Conservation (phyloP, 148 eudicot species). For the Chenopodium berlandieri region DNA sequence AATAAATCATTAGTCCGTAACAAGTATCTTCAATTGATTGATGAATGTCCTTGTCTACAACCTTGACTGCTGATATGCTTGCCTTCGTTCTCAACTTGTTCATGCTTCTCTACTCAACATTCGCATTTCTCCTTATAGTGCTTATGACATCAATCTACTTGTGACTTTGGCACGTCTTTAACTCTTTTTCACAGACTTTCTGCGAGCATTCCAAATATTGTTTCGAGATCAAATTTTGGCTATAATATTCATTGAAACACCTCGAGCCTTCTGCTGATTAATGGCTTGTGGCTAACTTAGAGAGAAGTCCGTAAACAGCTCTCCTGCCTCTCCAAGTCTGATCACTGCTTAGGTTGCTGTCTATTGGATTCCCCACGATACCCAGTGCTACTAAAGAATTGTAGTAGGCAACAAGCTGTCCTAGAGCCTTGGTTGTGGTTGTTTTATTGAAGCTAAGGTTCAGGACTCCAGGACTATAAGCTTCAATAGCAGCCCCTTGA, state of each 20-base stretch:
- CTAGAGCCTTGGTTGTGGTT: conserved; percentile 62
- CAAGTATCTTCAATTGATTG: not conserved
- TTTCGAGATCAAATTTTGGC: conserved; percentile 66
- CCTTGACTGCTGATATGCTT: conserved; percentile 25
- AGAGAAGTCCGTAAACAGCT: conserved; percentile 63
- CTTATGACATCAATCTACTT: conserved; percentile 31
- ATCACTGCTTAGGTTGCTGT: conserved; percentile 63
- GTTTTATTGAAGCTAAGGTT: conserved; percentile 91
- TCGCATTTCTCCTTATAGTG: conserved; percentile 28
- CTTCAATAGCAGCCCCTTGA: conserved; percentile 82
- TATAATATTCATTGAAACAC: conserved; percentile 48
- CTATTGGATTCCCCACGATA: conserved; percentile 76
- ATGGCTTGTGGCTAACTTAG: conserved; percentile 79
- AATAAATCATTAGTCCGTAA: no score
- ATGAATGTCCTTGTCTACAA: conserved; percentile 21
- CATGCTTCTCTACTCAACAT: conserved; percentile 38
- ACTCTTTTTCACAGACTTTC: conserved; percentile 39
- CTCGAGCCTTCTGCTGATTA: conserved; percentile 80
- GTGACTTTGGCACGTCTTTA: conserved; percentile 27
- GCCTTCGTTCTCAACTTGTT: conserved; percentile 33
- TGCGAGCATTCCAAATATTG: conserved; percentile 35
- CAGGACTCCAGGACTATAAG: conserved; percentile 60
- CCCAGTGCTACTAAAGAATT: conserved; percentile 65
- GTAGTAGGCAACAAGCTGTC: conserved; percentile 88
- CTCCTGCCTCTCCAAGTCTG: conserved; percentile 46